Evolutionary conservation across 768 basidiomycete species (phyloP), one percentile per base, ranked within the genome.

Genomic region (Boletus rufocinnamomeus): DNA sequence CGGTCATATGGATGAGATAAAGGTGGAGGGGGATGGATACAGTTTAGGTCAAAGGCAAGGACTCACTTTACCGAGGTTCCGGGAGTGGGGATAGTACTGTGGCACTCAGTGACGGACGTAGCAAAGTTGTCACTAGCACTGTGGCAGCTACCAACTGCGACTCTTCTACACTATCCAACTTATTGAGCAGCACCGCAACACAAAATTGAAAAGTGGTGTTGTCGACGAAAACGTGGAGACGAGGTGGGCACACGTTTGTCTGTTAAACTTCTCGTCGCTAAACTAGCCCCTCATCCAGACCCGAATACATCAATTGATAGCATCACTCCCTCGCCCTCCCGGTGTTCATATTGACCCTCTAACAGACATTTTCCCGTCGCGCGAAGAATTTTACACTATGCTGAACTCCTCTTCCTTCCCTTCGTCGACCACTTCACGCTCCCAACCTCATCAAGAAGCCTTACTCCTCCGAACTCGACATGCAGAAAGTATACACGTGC

Each of bases 401-500:
- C 77, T 86, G 3, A 65, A 67, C 23, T 72, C 60, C 1, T 62
- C 72, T 19, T 63, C 60, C 4, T 72, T 89, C 30, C 76, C 82
- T 2, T 69, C 80, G 0, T 76, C 78, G 17, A 76, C 83, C 2
- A 72, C 77, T 37, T 83, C 1, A 77, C 86, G 17, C 77, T 90
- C 32, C 83, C 84, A 9, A 81, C 84, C 0, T 54, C 66, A 1
- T 66, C 75, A 1, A 56, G 64, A 4, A 69, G 72, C 34, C 56
- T 59, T 3, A 56, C 56, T 4, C 56, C 56, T 38, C 30, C 52
- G 48, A 45, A 53, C 34, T 30, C 55, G 21, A 63, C 38, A 30
- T 59, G 32, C 48, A 66, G 66, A 65, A 21, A 77, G 3, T 93
- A 93, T 67, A 84, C 86, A 2, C 84, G 94, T 19, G 75, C 79